phyloP scores from a whole-genome alignment of 1,139 yeast genomes.

The Schwanniomyces etchellsii region DNA sequence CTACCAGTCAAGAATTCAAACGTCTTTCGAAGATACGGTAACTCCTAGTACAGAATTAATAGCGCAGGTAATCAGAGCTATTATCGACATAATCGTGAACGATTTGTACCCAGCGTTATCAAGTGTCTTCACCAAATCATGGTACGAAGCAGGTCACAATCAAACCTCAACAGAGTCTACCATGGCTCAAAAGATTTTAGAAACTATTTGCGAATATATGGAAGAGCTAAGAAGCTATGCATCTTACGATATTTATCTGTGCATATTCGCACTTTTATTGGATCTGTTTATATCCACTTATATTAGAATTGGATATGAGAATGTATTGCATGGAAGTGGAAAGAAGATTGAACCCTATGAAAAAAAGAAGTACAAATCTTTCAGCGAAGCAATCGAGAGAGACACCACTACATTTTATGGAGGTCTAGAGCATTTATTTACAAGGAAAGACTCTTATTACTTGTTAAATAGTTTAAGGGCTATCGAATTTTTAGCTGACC shows the following conservation, averaged over 20 bases:
- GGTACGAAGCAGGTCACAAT: slow-evolving; percentile 40
- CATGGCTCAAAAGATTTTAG: slow-evolving; percentile 56
- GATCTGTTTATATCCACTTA: slow-evolving; percentile 42
- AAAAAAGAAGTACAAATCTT: slow-evolving; percentile 36
- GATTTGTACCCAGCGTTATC: slow-evolving; percentile 51
- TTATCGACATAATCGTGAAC: slow-evolving; percentile 64
- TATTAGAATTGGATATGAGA: slow-evolving; percentile 40
- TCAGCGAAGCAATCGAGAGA: slow-evolving; percentile 36
- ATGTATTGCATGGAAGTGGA: slow-evolving; percentile 42
- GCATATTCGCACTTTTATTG: slow-evolving; percentile 38
- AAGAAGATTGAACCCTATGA: slow-evolving; percentile 58
- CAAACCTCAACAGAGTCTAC: slow-evolving; percentile 27
- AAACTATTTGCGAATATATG: slow-evolving; percentile 71
- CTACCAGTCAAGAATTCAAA: slow-evolving; percentile 52
- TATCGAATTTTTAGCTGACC: slow-evolving; percentile 67
- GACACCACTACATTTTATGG: slow-evolving; percentile 67
- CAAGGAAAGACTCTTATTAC: slow-evolving; percentile 42
- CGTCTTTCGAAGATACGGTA: slow-evolving; percentile 56
- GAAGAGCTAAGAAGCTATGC: slow-evolving; percentile 54
- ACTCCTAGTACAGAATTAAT: slow-evolving; percentile 77
- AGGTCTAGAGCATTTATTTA: slow-evolving; percentile 51
- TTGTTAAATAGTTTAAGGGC: slow-evolving; percentile 48
- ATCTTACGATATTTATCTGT: slow-evolving; percentile 40
- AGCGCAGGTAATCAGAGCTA: slow-evolving; percentile 58
- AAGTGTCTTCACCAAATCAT: slow-evolving; percentile 31